Evolutionary conservation across 495 filamentous ascomycete species (phyloP).

Genomic region (Penicillium silybi): DNA sequence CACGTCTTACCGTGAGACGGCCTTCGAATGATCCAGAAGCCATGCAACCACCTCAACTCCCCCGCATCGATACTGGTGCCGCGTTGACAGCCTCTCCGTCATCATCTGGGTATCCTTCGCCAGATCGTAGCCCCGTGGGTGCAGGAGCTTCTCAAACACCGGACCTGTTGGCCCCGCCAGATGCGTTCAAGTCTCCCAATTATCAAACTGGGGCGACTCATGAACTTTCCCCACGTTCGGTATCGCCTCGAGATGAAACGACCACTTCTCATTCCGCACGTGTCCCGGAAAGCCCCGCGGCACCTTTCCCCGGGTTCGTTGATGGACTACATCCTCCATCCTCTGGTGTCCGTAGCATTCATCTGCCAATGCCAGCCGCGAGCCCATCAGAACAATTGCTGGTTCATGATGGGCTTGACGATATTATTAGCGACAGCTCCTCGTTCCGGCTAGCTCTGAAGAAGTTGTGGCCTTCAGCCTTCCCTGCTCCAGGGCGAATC

Average conservation of each 20-base stretch:
- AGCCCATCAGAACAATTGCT: constrained; percentile 47
- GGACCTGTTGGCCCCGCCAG: constrained; percentile 35
- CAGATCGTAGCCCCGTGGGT: constrained; percentile 17
- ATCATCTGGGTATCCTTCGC: constrained; percentile 26
- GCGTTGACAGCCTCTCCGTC: constrained; percentile 36
- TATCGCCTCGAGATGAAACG: constrained; percentile 32
- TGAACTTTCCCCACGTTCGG: constrained; percentile 24
- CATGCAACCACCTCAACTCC: constrained; percentile 6
- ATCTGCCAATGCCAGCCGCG: constrained; percentile 42
- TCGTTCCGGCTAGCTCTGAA: constrained; percentile 18
- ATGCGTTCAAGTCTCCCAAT: constrained; percentile 33
- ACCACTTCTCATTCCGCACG: constrained; percentile 7
- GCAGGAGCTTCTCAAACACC: constrained; percentile 19
- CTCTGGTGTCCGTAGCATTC: constrained; percentile 51
- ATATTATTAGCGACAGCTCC: constrained; percentile 11
- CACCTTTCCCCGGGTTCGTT: constrained; percentile 50
- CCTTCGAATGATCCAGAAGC: constrained; percentile 28
- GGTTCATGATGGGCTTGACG: constrained; percentile 26
- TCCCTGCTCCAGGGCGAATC: constrained; percentile 68
- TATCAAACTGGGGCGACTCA: constrained; percentile 24
- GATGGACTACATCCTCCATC: constrained; percentile 40
- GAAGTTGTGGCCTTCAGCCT: constrained; percentile 68
- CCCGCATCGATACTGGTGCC: constrained; percentile 19
- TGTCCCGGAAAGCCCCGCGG: constrained; percentile 28
- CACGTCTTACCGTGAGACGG: constrained; percentile 29